phyloP scores from a whole-genome alignment of 495 filamentous ascomycete species.

The Trichoderma gamsii region DNA sequence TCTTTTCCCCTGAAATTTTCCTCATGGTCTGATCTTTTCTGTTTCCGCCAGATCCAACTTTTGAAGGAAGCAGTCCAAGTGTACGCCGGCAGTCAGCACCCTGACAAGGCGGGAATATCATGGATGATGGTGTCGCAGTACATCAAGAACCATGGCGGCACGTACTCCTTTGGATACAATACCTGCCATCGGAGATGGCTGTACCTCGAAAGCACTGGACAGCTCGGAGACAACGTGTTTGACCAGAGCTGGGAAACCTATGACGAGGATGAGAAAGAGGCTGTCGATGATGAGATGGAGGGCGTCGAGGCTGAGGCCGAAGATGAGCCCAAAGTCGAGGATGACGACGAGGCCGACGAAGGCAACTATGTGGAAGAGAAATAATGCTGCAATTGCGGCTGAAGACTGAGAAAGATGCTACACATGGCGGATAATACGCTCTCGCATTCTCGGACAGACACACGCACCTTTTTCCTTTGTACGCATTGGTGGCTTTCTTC shows the following conservation, averaged over 20 bases:
- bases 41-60: conserved; percentile 39
- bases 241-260: background rate
- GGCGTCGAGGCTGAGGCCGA: background rate
- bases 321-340: background rate
- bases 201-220: background rate
- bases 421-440: background rate
- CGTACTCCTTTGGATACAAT: conserved; percentile 77
- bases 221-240: background rate
- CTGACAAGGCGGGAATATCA: conserved; percentile 49
- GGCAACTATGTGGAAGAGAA: background rate
- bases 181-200: conserved; percentile 50
- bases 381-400: background rate
- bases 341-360: background rate
- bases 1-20: background rate
- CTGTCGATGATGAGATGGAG: background rate
- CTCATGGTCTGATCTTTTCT: background rate
- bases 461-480: too few species aligned
- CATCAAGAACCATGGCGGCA: conserved; percentile 64
- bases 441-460: too few species aligned
- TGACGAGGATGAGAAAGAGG: background rate
- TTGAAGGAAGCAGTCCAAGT: conserved; percentile 43
- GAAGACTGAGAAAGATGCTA: background rate
- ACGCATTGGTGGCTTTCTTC: too few species aligned
- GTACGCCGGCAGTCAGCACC: conserved; percentile 26
- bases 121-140: conserved; percentile 80